These are phyloP conservation scores for Nothomitra cinnamomea DNA, from an alignment of 2,329 filamentous ascomycete species.

Conservation along the genomic window DNA sequence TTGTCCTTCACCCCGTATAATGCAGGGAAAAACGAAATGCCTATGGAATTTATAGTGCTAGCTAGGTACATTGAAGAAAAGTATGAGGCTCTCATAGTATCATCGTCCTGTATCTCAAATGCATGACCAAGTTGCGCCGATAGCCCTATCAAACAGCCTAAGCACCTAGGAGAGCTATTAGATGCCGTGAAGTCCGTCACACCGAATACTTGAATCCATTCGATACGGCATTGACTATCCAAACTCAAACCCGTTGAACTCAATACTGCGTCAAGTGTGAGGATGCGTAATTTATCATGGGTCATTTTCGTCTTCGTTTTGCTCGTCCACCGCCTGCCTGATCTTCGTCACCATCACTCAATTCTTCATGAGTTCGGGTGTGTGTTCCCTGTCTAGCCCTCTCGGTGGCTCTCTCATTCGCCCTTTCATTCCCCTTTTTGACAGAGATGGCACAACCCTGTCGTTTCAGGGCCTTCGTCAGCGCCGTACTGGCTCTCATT, in stretches of 20 bases:
- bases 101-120: conserved; percentile 1
- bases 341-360: conserved; percentile 25
- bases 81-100: conserved; percentile 3
- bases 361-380: conserved; percentile 21
- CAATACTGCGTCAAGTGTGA: too few species aligned
- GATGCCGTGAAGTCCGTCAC: not conserved
- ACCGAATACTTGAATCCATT: not conserved
- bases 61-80: not conserved
- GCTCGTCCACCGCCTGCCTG: conserved; percentile 19
- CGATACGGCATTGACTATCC: too few species aligned
- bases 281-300: not conserved
- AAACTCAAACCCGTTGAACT: too few species aligned
- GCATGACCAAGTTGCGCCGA: not conserved
- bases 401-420: conserved; percentile 11
- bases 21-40: not conserved
- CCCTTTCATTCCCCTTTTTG: conserved; percentile 66
- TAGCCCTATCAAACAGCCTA: not conserved
- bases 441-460: conserved; percentile 74
- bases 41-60: not conserved
- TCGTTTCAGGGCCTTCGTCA: conserved; percentile 58
- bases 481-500: conserved; percentile 58
- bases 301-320: conserved; percentile 30
- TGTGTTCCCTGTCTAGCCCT: conserved; percentile 7
- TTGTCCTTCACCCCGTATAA: not conserved
- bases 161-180: not conserved